Percentiles rank a stretch among this genome's conserved stretches.
phyloP scores from a whole-genome alignment of 2,329 filamentous ascomycete genomes.

The Arthroderma sp. region DNA sequence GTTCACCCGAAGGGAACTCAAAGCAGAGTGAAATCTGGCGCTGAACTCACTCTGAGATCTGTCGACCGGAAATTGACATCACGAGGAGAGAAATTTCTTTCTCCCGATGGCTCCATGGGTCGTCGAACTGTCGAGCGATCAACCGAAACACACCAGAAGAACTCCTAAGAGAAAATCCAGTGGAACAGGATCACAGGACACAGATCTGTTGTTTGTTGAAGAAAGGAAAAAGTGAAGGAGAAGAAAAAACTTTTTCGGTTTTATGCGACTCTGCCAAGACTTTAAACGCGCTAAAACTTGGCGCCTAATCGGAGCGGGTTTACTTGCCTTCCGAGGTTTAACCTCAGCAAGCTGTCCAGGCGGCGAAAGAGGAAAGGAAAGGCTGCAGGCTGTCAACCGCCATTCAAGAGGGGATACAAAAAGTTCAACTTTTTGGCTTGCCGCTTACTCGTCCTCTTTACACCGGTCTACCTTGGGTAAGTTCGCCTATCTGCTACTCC shows the following conservation, averaged over 20 bases:
- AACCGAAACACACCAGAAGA: conserved; percentile 49
- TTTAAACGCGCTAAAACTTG: neutral
- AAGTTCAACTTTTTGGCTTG: neutral
- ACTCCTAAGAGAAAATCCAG: conserved; percentile 27
- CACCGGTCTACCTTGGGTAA: no score
- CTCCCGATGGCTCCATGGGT: conserved; percentile 60
- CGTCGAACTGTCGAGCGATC: conserved; percentile 81
- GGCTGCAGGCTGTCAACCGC: no score
- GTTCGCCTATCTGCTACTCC: neutral
- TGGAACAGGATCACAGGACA: conserved; percentile 64
- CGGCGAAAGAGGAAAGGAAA: no score
- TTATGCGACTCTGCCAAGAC: neutral
- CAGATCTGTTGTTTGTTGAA: conserved; percentile 53
- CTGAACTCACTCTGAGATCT: conserved; percentile 70
- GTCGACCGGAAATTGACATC: conserved; percentile 90
- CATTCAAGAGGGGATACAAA: neutral
- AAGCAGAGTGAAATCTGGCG: conserved; percentile 39
- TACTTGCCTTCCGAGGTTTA: no score
- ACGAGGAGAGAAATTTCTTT: conserved; percentile 29
- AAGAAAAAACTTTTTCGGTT: conserved; percentile 4
- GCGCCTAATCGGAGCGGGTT: no score
- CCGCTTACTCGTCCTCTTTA: no score
- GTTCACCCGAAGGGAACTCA: conserved; percentile 60
- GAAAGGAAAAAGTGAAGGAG: conserved; percentile 25
- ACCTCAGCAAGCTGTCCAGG: no score